phyloP scores from a whole-genome alignment of 2,329 filamentous ascomycete genomes.

The Diaporthe eres region DNA sequence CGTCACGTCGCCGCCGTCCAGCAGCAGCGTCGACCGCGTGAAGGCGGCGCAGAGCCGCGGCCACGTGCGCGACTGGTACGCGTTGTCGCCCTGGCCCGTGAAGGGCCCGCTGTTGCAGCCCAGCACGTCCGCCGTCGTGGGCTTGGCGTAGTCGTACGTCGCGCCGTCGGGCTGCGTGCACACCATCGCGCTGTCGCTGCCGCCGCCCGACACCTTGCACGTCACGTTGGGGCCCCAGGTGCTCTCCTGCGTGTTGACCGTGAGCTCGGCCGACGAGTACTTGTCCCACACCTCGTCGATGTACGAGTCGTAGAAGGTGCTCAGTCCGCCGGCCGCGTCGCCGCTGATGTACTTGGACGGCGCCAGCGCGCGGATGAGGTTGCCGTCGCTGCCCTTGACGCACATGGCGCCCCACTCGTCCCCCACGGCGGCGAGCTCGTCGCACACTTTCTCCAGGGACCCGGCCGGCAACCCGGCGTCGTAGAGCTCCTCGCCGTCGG shows the following conservation, averaged over 20 bases:
- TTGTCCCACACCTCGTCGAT: constrained; percentile 62
- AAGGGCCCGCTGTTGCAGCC: constrained; percentile 66
- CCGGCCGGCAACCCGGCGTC: constrained; percentile 27
- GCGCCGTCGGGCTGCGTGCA: constrained; percentile 57
- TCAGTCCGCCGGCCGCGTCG: constrained; percentile 33
- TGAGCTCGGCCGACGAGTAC: constrained; percentile 51
- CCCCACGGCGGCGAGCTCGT: constrained; percentile 53
- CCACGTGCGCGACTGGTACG: constrained; percentile 58
- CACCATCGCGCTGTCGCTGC: constrained; percentile 53
- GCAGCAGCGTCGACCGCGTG: constrained; percentile 60
- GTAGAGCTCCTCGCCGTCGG: constrained; percentile 16
- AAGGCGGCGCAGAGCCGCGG: constrained; percentile 67
- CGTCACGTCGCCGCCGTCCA: constrained; percentile 62
- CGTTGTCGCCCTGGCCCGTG: constrained; percentile 53
- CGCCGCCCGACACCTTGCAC: constrained; percentile 58
- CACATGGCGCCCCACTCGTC: constrained; percentile 62
- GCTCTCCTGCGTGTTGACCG: constrained; percentile 58
- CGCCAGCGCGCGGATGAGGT: constrained; percentile 59
- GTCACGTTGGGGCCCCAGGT: constrained; percentile 41
- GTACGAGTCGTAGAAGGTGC: constrained; percentile 60
- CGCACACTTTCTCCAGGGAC: constrained; percentile 29
- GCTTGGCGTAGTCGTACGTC: constrained; percentile 57
- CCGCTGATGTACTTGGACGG: constrained; percentile 57
- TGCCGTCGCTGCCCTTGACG: constrained; percentile 53
- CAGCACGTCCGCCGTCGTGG: constrained; percentile 62